phyloP scores from a whole-genome alignment of 139 green algal species.

The Tetraselmis chui region DNA sequence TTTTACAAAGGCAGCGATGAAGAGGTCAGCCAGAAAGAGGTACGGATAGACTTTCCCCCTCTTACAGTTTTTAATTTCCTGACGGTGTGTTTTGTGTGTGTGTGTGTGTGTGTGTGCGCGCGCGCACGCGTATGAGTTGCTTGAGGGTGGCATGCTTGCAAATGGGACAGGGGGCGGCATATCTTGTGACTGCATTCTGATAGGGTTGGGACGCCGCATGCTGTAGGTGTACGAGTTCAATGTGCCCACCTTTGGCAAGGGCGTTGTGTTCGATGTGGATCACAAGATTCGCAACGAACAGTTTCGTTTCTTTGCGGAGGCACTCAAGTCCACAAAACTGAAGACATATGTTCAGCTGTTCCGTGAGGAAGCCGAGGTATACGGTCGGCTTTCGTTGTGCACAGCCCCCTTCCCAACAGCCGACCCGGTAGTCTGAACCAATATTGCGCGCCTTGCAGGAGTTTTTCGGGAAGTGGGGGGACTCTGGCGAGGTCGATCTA shows the following conservation, averaged over 20 bases:
- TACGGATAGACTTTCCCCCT: too few species aligned
- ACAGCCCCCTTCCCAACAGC: too few species aligned
- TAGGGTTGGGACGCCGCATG: too few species aligned
- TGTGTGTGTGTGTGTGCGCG: too few species aligned
- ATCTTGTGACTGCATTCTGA: too few species aligned
- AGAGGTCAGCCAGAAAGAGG: conserved; percentile 85
- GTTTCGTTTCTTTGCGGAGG: conserved; percentile 93
- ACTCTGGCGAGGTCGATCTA: conserved; percentile 84
- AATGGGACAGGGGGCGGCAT: too few species aligned
- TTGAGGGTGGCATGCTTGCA: too few species aligned
- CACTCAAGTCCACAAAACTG: conserved; percentile 79
- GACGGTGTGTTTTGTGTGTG: not conserved
- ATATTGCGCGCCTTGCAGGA: conserved; percentile 54
- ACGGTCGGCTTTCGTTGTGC: not conserved
- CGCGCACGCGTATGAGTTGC: too few species aligned
- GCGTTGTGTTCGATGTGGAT: conserved; percentile 98
- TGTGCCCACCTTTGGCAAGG: conserved; percentile 92
- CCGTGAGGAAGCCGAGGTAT: conserved; percentile 69
- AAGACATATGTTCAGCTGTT: conserved; percentile 86
- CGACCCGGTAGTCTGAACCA: too few species aligned
- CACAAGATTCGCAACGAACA: conserved; percentile 87
- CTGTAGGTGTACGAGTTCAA: conserved; percentile 94
- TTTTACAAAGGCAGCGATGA: conserved; percentile 96
- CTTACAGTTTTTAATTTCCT: not conserved
- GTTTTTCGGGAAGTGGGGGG: conserved; percentile 85